phyloP scores from a whole-genome alignment of 805 yeast genomes.

The Suhomyces vadensis region DNA sequence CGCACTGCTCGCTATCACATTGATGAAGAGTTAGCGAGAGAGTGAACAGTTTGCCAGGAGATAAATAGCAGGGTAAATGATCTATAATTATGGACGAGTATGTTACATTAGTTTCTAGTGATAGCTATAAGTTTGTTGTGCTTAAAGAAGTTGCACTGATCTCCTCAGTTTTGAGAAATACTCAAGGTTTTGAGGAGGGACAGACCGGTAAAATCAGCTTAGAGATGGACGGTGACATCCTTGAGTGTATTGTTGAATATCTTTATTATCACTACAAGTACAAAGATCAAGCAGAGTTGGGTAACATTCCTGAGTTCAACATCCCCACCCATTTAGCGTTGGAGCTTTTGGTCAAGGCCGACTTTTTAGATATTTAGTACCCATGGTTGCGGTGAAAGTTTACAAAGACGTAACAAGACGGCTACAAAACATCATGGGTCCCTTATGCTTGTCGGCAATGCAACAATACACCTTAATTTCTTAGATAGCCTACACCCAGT shows the following conservation, averaged over 20 bases:
- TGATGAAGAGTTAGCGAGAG: background rate
- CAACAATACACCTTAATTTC: no score
- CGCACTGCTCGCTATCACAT: conserved; percentile 1
- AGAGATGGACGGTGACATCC: conserved; percentile 68
- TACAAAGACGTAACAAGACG: no score
- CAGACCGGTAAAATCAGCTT: conserved; percentile 54
- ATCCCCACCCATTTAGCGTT: conserved; percentile 93
- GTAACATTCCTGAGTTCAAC: conserved; percentile 79
- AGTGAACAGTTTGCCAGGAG: no score
- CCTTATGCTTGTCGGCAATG: no score
- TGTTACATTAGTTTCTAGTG: conserved; percentile 73
- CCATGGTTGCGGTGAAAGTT: no score
- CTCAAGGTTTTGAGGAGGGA: conserved; percentile 58
- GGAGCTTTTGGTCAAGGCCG: conserved; percentile 91
- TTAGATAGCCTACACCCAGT: no score
- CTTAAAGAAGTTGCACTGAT: conserved; percentile 75
- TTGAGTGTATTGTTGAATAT: conserved; percentile 84
- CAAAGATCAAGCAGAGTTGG: conserved; percentile 49
- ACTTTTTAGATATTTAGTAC: conserved; percentile 66
- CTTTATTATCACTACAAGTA: conserved; percentile 73
- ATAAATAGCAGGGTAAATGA: background rate
- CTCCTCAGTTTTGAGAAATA: conserved; percentile 57
- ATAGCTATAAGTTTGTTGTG: conserved; percentile 62
- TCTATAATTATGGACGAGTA: conserved; percentile 22
- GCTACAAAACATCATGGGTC: no score